Evolutionary conservation across 805 yeast species (phyloP), one percentile per base, ranked within the genome.

Genomic region (Candida patagonica): DNA sequence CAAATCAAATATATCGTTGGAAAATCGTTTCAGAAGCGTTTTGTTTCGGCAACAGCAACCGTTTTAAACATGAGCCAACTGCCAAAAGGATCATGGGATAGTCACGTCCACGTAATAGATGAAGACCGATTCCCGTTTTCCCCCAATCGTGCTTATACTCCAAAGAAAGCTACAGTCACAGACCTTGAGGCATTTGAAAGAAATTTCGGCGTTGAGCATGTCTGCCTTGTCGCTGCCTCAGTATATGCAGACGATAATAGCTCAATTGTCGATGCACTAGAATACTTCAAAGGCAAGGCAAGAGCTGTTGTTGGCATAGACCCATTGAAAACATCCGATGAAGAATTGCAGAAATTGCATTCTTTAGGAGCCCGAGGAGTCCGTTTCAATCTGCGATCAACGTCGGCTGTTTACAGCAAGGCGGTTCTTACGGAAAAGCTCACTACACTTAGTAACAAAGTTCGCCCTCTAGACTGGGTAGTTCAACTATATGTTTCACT

Each of bases 251-350:
- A 29, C 13, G 13, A 29, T n/a, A 13, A 13, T 8, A 19, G 8
- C n/a, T 7, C 7, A 8, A 7, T 40, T 8, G 25, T 40, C 15
- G 40, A 40, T n/a, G 12, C 35, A 6, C 29, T 40, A 26, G 25
- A 37, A 15, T 12, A 30, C 17, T 34, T 40, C 6, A 26, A 26
- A 5, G 34, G 37, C 31, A n/a, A 20, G 19, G 39, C 26, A 5
- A 37, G 39, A n/a, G 42, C 42, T 8, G 42, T 40, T 7, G 33
- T 40, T 8, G 27, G 32, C n/a, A 15, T 34, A 26, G 42, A 40
- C 35, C 42, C 42, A 9, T 37, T 21, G 17, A 35, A 23, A 24
- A 13, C 35, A 3, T 15, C 42, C 5, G 12, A 12, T 9, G 39
- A 20, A 6, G 34, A 34, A 29, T 24, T 40, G 30, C 17, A 31